Evolutionary conservation across 345 rosid genomes (phyloP).

Genomic region (Isatis tinctoria): DNA sequence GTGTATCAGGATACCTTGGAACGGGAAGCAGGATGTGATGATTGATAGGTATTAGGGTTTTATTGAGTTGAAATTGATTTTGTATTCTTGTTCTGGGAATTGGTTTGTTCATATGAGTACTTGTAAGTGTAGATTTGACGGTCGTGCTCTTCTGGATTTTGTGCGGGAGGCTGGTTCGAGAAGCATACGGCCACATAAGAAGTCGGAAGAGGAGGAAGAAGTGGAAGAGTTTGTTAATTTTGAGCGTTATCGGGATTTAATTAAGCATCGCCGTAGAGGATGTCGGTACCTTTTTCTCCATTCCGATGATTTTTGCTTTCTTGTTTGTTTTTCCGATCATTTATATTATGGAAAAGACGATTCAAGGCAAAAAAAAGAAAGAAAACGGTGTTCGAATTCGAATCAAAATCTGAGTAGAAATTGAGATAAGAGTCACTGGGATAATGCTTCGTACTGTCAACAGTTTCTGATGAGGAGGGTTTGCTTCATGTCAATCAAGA

Average conservation of each 20-base stretch:
- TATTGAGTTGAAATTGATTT: neutral
- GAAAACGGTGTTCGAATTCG: neutral
- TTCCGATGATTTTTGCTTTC: constrained; percentile 6
- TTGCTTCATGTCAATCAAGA: constrained; percentile 78
- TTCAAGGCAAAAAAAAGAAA: constrained; percentile 23
- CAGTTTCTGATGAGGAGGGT: constrained; percentile 90
- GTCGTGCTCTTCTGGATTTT: constrained; percentile 93
- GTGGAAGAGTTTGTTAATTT: constrained; percentile 99
- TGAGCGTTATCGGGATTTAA: constrained; percentile 99
- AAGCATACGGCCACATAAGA: constrained; percentile 42
- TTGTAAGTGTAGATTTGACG: constrained; percentile 51
- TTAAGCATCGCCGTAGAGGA: constrained; percentile 99
- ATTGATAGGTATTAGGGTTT: constrained; percentile 60
- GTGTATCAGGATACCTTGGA: constrained; percentile 76
- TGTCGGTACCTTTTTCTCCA: constrained; percentile 87
- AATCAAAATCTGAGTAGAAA: neutral
- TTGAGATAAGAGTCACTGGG: constrained; percentile 25
- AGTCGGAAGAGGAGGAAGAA: constrained; percentile 92
- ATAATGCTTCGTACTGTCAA: constrained; percentile 31
- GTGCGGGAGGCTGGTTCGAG: constrained; percentile 68
- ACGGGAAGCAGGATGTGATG: constrained; percentile 77
- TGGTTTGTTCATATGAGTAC: too few relatives aligned
- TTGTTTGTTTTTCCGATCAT: constrained; percentile 13
- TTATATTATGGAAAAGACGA: neutral
- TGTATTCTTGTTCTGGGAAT: neutral